Evolutionary conservation across 2,329 filamentous ascomycete species (phyloP).

Genomic region (Fusarium kyushuense): DNA sequence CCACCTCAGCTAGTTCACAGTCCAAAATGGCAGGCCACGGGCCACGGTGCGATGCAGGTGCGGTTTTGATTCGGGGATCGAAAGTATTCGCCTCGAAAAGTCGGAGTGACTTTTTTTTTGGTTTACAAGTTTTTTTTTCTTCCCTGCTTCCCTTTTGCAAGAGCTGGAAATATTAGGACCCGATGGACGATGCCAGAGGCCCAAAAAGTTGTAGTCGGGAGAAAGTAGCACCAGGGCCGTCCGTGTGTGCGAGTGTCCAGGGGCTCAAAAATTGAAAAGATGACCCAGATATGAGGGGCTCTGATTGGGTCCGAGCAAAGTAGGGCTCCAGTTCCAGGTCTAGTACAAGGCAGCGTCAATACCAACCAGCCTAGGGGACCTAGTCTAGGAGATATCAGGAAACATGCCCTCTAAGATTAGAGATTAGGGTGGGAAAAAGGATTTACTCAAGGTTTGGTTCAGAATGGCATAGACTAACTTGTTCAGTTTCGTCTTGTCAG

Average conservation of each 20-base stretch:
- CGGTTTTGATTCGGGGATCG: constrained; percentile 11
- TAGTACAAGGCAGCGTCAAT: constrained; percentile 6
- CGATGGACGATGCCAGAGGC: constrained; percentile 41
- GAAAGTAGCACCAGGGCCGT: constrained; percentile 40
- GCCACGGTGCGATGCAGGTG: constrained; percentile 28
- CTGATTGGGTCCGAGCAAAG: constrained; percentile 41
- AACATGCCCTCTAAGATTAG: not conserved
- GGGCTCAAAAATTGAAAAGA: constrained; percentile 34
- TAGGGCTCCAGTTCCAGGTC: constrained; percentile 42
- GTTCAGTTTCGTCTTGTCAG: not conserved
- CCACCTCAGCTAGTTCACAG: constrained; percentile 33
- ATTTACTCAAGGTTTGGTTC: not conserved
- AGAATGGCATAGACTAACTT: not conserved
- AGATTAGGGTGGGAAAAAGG: not conserved
- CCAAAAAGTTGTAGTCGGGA: constrained; percentile 42
- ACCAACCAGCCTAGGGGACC: not conserved
- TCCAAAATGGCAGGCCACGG: constrained; percentile 30
- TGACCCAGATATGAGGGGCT: constrained; percentile 24
- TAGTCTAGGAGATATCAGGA: not conserved
- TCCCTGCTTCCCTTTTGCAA: constrained; percentile 19
- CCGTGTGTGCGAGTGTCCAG: constrained; percentile 39
- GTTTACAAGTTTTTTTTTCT: constrained; percentile 9
- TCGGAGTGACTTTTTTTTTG: constrained; percentile 17
- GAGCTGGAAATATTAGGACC: constrained; percentile 36
- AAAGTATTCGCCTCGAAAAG: constrained; percentile 25